Evolutionary conservation across 2,329 filamentous ascomycete species (phyloP).

Genomic region (Claviceps capensis): DNA sequence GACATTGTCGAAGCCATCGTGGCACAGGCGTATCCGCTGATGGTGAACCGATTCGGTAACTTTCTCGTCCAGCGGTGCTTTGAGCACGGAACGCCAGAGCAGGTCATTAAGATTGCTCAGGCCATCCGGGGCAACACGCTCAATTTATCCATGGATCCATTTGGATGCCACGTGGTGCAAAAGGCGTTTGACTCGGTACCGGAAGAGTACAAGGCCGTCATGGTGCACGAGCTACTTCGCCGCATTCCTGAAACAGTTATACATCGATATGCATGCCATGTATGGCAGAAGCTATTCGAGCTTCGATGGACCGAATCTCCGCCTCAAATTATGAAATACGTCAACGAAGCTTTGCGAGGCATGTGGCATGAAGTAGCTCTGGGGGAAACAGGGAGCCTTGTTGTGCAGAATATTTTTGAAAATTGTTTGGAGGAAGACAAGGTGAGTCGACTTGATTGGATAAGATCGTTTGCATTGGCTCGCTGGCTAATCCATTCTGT

Average conservation of each 20-base stretch:
- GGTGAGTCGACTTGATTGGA: constrained; percentile 31
- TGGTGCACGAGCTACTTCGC: constrained; percentile 95
- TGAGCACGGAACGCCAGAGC: constrained; percentile 89
- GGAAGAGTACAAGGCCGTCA: constrained; percentile 93
- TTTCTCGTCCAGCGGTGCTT: constrained; percentile 98
- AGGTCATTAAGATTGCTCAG: constrained; percentile 88
- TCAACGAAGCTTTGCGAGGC: constrained; percentile 84
- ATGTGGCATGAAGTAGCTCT: constrained; percentile 99
- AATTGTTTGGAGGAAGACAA: constrained; percentile 98
- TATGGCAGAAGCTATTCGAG: constrained; percentile 99
- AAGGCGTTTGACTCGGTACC: constrained; percentile 97
- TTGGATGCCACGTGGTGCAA: constrained; percentile 95
- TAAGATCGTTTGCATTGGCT: not conserved
- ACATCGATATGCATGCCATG: constrained; percentile 95
- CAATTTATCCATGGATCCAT: constrained; percentile 93
- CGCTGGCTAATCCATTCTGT: not conserved
- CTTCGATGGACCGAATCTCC: constrained; percentile 89
- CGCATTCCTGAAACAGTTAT: constrained; percentile 96
- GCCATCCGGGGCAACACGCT: constrained; percentile 89
- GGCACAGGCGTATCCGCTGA: constrained; percentile 82
- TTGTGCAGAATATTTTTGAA: constrained; percentile 99
- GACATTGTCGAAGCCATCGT: constrained; percentile 96
- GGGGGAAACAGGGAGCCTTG: constrained; percentile 91
- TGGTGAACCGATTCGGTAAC: constrained; percentile 98
- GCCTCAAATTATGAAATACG: constrained; percentile 95